A percentile compares a stretch with the other conserved stretches of the same genome.
Evolutionary conservation across 163 green algal genomes (phyloP).

Genomic region (Coccomyxa subellipsoidea): DNA sequence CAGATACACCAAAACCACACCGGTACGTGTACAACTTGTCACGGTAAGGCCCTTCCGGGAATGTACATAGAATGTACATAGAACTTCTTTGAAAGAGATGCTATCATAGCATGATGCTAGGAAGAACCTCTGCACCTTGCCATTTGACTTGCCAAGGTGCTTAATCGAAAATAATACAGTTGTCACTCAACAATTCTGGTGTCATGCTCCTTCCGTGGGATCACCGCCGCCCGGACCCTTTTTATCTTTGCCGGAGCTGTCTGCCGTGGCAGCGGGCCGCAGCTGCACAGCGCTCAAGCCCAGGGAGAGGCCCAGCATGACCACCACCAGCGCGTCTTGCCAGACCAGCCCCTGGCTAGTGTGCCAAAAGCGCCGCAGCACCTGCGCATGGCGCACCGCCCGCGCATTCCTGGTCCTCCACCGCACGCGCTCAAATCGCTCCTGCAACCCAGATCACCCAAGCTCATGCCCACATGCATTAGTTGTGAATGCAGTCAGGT

Average conservation of each 20-base stretch:
- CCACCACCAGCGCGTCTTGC: constrained; percentile 1
- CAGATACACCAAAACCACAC: no score
- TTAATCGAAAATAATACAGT: no score
- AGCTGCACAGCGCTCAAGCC: not conserved
- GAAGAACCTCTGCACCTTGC: no score
- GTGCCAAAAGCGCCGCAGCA: constrained; percentile 12
- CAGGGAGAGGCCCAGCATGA: not conserved
- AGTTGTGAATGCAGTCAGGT: no score
- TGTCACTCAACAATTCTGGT: no score
- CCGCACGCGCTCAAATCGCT: constrained; percentile 4
- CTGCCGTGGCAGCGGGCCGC: not conserved
- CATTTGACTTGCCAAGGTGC: no score
- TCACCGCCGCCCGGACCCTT: not conserved
- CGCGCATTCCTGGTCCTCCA: not conserved
- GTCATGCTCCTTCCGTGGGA: not conserved
- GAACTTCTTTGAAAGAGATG: no score
- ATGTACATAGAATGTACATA: no score
- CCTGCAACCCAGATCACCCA: not conserved
- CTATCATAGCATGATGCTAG: no score
- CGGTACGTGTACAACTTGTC: no score
- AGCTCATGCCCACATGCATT: no score
- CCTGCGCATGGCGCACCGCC: constrained; percentile 4
- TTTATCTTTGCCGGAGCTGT: not conserved
- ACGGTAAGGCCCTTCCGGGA: no score
- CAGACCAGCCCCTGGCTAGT: not conserved